These are phyloP conservation scores for Geranium incanum DNA, from an alignment of 441 rosid genomes.

Conservation along the genomic window DNA sequence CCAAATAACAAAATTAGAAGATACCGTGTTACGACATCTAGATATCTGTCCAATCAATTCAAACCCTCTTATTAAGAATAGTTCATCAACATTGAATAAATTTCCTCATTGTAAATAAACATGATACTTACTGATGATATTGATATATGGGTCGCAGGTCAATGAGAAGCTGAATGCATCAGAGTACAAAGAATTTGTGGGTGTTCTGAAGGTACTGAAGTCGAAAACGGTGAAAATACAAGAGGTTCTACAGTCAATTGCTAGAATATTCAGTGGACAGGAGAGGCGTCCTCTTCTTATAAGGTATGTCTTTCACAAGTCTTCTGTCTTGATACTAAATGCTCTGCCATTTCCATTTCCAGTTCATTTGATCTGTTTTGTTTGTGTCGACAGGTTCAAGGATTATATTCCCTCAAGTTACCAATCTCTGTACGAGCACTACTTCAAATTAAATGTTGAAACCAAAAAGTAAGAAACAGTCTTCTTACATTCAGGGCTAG, in stretches of 20 bases:
- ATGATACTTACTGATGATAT: background rate
- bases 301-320: constrained; percentile 37
- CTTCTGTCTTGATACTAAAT: background rate
- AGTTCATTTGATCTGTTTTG: constrained; percentile 11
- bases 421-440: constrained; percentile 60
- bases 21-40: background rate
- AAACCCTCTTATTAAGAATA: too few species aligned
- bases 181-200: constrained; percentile 79
- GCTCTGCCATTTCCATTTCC: background rate
- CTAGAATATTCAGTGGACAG: constrained; percentile 54
- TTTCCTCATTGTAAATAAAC: background rate
- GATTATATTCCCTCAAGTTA: constrained; percentile 69
- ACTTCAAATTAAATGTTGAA: constrained; percentile 37
- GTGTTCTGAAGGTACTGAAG: constrained; percentile 77
- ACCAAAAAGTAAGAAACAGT: constrained; percentile 24
- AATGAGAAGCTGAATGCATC: constrained; percentile 60
- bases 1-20: background rate
- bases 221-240: constrained; percentile 58
- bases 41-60: too few species aligned
- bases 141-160: constrained; percentile 42
- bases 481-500: too few species aligned
- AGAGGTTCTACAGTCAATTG: constrained; percentile 55
- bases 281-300: constrained; percentile 64
- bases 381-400: constrained; percentile 51
- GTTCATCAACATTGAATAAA: too few species aligned